phyloP scores from a whole-genome alignment of 2,329 filamentous ascomycete genomes.

The Epichloe elymi region DNA sequence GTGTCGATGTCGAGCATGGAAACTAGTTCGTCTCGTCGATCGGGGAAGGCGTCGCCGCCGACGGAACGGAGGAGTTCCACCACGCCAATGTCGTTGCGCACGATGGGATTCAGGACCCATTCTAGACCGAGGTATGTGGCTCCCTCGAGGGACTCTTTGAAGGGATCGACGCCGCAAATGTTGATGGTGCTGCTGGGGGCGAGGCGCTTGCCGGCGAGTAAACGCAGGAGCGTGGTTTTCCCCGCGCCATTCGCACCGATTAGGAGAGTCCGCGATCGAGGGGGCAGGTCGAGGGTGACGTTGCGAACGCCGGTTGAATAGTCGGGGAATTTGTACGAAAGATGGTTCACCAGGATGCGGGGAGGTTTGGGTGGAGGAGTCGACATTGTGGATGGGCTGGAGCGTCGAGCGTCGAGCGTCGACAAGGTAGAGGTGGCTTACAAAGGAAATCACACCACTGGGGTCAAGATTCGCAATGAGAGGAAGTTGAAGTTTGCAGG shows the following conservation, averaged over 20 bases:
- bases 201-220: conserved; percentile 89
- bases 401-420: no score
- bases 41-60: conserved; percentile 72
- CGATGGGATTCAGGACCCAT: conserved; percentile 96
- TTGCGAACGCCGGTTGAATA: conserved; percentile 64
- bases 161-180: conserved; percentile 79
- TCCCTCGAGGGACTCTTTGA: conserved; percentile 78
- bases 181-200: conserved; percentile 62
- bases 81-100: conserved; percentile 89
- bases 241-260: conserved; percentile 96
- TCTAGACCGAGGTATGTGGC: conserved; percentile 95
- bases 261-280: conserved; percentile 74
- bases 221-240: conserved; percentile 90
- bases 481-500: no score
- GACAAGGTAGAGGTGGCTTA: no score
- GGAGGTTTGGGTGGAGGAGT: conserved; percentile 22
- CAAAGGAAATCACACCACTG: no score
- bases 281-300: conserved; percentile 63
- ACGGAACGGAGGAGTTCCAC: conserved; percentile 72
- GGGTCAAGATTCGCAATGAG: no score
- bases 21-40: conserved; percentile 75
- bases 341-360: conserved; percentile 57
- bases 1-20: conserved; percentile 83
- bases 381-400: not conserved
- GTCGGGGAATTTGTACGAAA: conserved; percentile 85